Evolutionary conservation across 2,329 filamentous ascomycete genomes (phyloP).

Genomic region (Dactylellina drechsleri): DNA sequence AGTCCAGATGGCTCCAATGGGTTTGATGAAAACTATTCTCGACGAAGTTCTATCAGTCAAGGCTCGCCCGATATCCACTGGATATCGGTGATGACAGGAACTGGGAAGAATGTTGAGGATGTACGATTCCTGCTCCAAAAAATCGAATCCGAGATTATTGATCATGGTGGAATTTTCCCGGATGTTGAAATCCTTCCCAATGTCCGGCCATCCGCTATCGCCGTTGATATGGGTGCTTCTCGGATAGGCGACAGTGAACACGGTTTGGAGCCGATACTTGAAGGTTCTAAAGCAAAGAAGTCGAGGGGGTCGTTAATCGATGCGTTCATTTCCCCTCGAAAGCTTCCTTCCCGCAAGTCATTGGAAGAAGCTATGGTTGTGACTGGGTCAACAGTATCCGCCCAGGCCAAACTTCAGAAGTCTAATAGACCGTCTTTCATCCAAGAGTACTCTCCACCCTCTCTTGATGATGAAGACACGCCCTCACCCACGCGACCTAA

Average conservation of each 20-base stretch:
- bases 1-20: slow-evolving; percentile 48
- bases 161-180: slow-evolving; percentile 60
- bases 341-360: slow-evolving; percentile 46
- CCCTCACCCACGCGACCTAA: slow-evolving; percentile 46
- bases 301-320: slow-evolving; percentile 49
- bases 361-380: slow-evolving; percentile 51
- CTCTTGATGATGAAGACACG: slow-evolving; percentile 37
- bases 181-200: slow-evolving; percentile 63
- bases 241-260: slow-evolving; percentile 16
- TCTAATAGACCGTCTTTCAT: slow-evolving; percentile 34
- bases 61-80: slow-evolving; percentile 44
- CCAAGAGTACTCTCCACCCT: slow-evolving; percentile 47
- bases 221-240: slow-evolving; percentile 36
- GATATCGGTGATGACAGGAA: slow-evolving; percentile 58
- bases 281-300: slow-evolving; percentile 38
- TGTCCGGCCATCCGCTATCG: slow-evolving; percentile 53
- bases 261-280: slow-evolving; percentile 26
- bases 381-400: slow-evolving; percentile 47
- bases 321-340: slow-evolving; percentile 49
- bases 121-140: slow-evolving; percentile 61
- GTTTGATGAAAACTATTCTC: slow-evolving; percentile 42
- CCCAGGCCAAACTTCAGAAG: slow-evolving; percentile 48
- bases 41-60: slow-evolving; percentile 29
- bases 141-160: slow-evolving; percentile 60
- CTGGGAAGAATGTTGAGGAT: slow-evolving; percentile 60